phyloP scores from a whole-genome alignment of 306 rosid genomes.

The Lablab purpureus region DNA sequence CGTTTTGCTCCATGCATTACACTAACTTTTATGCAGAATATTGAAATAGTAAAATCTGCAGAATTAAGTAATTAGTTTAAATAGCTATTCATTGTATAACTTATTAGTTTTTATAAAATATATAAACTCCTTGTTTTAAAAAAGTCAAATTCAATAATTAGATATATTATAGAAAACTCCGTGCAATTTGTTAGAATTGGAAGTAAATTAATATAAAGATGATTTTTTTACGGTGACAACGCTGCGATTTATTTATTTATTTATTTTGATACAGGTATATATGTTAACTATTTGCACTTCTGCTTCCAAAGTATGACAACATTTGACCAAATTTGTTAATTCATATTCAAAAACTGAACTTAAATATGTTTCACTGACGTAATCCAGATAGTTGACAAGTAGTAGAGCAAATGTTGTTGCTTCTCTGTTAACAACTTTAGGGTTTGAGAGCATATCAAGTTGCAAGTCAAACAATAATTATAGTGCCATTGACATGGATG shows the following conservation, averaged over 20 bases:
- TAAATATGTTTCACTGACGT: not conserved
- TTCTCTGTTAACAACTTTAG: not conserved
- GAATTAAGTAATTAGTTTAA: no score
- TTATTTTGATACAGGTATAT: no score
- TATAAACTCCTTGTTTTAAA: no score
- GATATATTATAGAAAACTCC: not conserved
- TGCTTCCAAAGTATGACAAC: slow-evolving; percentile 4
- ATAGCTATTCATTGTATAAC: no score
- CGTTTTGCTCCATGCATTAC: no score
- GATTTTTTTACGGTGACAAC: not conserved
- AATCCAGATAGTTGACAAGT: slow-evolving; percentile 10
- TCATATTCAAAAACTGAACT: not conserved
- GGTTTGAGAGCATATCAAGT: not conserved
- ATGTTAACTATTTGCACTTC: not conserved
- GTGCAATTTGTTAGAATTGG: not conserved
- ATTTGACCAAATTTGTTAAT: slow-evolving; percentile 31
- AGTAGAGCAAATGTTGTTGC: not conserved
- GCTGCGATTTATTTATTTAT: not conserved
- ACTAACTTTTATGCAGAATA: no score
- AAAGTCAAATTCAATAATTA: not conserved
- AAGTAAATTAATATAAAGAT: not conserved
- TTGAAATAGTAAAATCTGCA: no score
- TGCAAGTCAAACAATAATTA: slow-evolving; percentile 2
- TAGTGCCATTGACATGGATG: no score
- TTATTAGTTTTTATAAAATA: no score